Evolutionary conservation across 805 yeast species (phyloP).

Genomic region (Grigorovia transvaalensis): DNA sequence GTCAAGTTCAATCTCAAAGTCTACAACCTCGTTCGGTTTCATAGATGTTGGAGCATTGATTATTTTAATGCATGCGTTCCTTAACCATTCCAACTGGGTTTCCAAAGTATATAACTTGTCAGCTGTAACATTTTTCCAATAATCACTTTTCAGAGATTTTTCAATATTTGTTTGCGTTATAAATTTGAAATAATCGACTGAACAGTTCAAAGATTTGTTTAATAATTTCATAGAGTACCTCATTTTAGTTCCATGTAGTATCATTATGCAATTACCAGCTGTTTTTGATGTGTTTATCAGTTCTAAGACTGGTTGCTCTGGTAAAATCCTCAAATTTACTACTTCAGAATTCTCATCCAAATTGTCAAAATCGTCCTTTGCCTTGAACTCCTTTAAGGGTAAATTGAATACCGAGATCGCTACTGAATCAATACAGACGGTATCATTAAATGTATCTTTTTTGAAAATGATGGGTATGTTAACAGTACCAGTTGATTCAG

Average conservation of each 20-base stretch:
- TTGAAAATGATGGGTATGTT: constrained; percentile 18
- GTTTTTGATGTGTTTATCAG: constrained; percentile 16
- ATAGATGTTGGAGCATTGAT: constrained; percentile 12
- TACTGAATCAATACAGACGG: constrained; percentile 10
- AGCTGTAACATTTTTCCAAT: constrained; percentile 21
- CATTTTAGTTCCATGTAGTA: constrained; percentile 24
- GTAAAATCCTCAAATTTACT: constrained; percentile 14
- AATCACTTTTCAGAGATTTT: constrained; percentile 15
- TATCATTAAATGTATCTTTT: constrained; percentile 9
- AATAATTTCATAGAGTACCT: constrained; percentile 13
- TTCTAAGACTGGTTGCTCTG: constrained; percentile 25
- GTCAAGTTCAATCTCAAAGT: constrained; percentile 18
- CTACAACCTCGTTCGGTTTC: constrained; percentile 16
- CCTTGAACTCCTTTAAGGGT: constrained; percentile 9
- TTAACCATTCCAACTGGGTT: constrained; percentile 17
- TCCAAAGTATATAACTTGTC: constrained; percentile 24
- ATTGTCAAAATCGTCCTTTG: too few relatives aligned
- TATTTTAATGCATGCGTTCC: constrained; percentile 13
- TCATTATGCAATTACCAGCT: constrained; percentile 21
- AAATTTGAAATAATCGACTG: constrained; percentile 18
- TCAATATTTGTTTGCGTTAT: constrained; percentile 18
- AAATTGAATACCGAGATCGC: constrained; percentile 18
- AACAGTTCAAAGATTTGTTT: constrained; percentile 21
- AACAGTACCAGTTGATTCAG: constrained; percentile 31
- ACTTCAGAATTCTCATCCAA: background rate